Evolutionary conservation across 768 basidiomycete genomes (phyloP), one percentile per base, ranked within the genome.

Genomic region (Boletus subparvulus): DNA sequence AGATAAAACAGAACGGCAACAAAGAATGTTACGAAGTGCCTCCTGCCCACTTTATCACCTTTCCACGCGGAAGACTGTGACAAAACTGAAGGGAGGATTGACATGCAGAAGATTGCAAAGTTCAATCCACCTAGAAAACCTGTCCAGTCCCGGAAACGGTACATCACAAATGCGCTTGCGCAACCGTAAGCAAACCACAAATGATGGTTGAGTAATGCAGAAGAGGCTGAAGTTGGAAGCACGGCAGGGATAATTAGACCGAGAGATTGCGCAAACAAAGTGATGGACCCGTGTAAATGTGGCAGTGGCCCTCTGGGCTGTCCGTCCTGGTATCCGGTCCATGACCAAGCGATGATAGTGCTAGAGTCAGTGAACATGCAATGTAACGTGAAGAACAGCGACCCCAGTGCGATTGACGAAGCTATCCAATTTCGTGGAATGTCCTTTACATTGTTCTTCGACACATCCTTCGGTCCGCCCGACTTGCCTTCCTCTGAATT

Each of bases 291-390:
- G 64, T 88, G 85, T 6, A 88, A 69, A 62, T 88, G 83, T 8
- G 91, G 86, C 2, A 87, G 69, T 3, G 92, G 92, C 1, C 92
- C 92, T 48, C 74, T 80, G 35, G 85, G 80, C 4, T 66, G 65
- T 37, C 79, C 73, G 43, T 86, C 75, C 21, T 83, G 80, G 60
- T 87, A 94, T n/a, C 92, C 92, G 0, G 90, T 88, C 92, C 92
- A 95, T 3, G 89, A 87, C 88, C 90, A 93, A 19, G 90, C 84
- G 55, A 94, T 79, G 44, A 93, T 79, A 0, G 91, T 90, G 61
- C 85, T 87, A 2, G 88, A 75, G 55, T 95, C 92, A 3, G 85
- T 80, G 49, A 92, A 74, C 42, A 92, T 77, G 45, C 83, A 85
- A 63, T 93, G 88, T 0, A 92, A 65, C 13, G 82, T 80, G 73